Base-by-base conservation (phyloP, 371 early-diverging fungal genomes). In the Circinella umbellata region DNA sequence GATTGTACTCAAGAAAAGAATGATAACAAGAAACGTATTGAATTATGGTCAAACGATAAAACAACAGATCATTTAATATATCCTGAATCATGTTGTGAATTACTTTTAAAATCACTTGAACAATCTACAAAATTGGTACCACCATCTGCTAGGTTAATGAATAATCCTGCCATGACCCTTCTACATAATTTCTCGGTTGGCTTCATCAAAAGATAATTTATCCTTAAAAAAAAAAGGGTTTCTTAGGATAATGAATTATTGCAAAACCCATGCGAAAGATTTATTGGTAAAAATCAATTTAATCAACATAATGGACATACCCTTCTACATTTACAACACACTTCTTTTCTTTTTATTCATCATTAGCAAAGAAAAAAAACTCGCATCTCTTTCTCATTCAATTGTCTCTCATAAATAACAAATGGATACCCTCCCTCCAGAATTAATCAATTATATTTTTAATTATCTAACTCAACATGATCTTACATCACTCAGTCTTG, bases 41-140 rank as follows among this genome's bases (percentile, higher is more conserved):
- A 73, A n/a, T 48, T 61, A 36, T 86, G 86, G 86, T 66, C 69
- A 9, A 74, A 76, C 10, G 86, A 86, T 67, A 82, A 79, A 49
- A 71, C 84, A 3, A 78, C 80, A 10, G 86, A 86, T 39, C 81
- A 81, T 63, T 65, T 86, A 34, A 67, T 77, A 9, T 86, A 86
- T 66, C 86, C 81, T 3, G 81, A 82, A 63, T 54, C 60, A 47
- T 64, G 73, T 53, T 86, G 86, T 68, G 54, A 70, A 35, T 69
- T 80, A 37, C 55, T 86, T 14, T 61, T 80, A 9, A 38, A 76
- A 10, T 60, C 71, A 1, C 65, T 86, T 3, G 65, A 69, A 10
- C 27, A 59, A 47, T 81, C 84, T 10, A 84, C 76, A 1, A 49
- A 53, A 42, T 51, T 78, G 36, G 61, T 85, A 36, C 83, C 86